Percentiles rank a stretch among this genome's conserved stretches.
These are phyloP conservation scores for Rhodotorula babjevae DNA, from an alignment of 768 basidiomycete species.

Conservation along the genomic window DNA sequence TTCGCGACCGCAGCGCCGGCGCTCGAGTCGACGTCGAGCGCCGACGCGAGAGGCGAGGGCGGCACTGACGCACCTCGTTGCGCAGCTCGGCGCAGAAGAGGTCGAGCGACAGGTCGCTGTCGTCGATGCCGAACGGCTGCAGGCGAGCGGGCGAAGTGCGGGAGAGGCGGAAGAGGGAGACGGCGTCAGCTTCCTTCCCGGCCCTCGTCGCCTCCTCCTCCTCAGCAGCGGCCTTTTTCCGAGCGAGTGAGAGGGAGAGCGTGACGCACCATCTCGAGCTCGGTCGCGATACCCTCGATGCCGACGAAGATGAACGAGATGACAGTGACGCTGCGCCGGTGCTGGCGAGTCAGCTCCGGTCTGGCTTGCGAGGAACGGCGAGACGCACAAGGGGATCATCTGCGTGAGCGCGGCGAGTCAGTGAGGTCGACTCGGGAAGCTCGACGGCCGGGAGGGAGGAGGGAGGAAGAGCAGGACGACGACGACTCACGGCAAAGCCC, in stretches of 20 bases:
- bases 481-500: constrained; percentile 12
- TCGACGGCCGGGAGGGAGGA: too few relatives aligned
- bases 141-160: background rate
- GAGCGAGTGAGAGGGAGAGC: too few relatives aligned
- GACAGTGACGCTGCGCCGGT: constrained; percentile 28
- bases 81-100: constrained; percentile 39
- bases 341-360: background rate
- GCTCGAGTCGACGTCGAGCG: background rate
- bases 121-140: constrained; percentile 36
- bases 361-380: background rate
- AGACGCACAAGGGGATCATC: constrained; percentile 53
- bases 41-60: too few relatives aligned
- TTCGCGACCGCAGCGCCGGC: background rate
- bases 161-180: too few relatives aligned
- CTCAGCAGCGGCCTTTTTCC: too few relatives aligned
- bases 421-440: too few relatives aligned
- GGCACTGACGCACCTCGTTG: constrained; percentile 25
- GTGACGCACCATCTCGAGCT: constrained; percentile 4
- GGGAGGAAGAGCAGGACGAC: background rate
- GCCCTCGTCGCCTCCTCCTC: too few relatives aligned
- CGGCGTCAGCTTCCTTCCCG: too few relatives aligned
- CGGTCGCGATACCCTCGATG: constrained; percentile 50
- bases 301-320: constrained; percentile 90
- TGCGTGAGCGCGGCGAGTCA: constrained; percentile 52
- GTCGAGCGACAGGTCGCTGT: constrained; percentile 37